These are phyloP conservation scores for Colletotrichum sp. DNA, from an alignment of 2,329 filamentous ascomycete genomes.

Conservation along the genomic window DNA sequence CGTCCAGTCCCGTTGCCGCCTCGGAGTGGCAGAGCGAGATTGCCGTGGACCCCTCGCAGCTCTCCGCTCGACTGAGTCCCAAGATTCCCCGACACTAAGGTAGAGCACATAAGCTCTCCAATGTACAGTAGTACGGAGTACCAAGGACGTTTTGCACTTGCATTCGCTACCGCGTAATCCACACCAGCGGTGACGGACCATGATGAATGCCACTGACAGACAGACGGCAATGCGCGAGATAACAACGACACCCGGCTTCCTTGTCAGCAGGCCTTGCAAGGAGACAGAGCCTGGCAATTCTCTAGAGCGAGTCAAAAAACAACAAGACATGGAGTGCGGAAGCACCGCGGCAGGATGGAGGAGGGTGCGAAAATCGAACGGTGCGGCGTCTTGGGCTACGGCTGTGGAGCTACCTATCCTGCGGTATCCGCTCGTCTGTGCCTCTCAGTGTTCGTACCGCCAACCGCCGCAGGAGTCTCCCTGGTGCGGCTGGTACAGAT, in stretches of 20 bases:
- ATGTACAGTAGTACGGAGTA: neutral
- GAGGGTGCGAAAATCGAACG: neutral
- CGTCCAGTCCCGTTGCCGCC: neutral
- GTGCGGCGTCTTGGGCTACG: neutral
- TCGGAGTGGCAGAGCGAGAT: slow-evolving; percentile 15
- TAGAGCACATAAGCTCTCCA: neutral
- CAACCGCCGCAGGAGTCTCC: neutral
- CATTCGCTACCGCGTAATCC: neutral
- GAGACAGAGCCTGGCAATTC: neutral
- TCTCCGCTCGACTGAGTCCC: neutral
- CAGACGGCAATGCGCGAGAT: neutral
- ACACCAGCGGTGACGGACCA: neutral
- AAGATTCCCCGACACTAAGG: neutral
- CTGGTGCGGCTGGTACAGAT: neutral
- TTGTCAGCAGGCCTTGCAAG: neutral
- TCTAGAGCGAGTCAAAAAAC: neutral
- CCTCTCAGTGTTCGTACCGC: neutral
- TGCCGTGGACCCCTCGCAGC: slow-evolving; percentile 1
- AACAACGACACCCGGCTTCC: neutral
- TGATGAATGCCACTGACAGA: neutral
- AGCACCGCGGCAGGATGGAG: neutral
- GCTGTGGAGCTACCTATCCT: neutral
- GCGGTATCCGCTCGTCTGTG: neutral
- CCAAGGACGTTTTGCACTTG: neutral
- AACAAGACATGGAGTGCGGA: neutral